A percentile compares a stretch with the other conserved stretches of the same genome.
Conservation (phyloP, 1,284 basidiomycete genomes). For the Cystobasidium pallidum region DNA sequence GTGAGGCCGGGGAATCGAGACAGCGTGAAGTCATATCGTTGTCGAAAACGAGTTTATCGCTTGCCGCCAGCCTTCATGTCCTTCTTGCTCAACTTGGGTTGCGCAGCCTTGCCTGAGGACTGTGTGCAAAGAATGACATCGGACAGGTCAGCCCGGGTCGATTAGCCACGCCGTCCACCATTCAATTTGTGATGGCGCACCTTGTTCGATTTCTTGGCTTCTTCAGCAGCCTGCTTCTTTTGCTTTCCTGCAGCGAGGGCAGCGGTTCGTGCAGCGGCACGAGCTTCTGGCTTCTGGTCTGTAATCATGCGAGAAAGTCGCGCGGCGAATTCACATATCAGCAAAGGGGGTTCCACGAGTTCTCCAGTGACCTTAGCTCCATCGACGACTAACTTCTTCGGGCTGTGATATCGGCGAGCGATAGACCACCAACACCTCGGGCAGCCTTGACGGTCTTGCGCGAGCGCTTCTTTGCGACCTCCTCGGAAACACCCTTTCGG, state of each 20-base stretch:
- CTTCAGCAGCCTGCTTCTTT: conserved; percentile 51
- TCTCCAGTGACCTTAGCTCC: neutral
- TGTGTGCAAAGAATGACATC: neutral
- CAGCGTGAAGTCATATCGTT: no score
- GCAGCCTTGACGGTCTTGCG: conserved; percentile 97
- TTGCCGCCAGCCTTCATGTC: conserved; percentile 43
- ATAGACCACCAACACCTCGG: conserved; percentile 97
- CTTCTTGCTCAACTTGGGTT: conserved; percentile 36
- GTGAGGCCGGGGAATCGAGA: neutral
- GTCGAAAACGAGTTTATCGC: conserved; percentile 25
- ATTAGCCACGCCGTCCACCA: neutral
- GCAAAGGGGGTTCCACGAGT: neutral
- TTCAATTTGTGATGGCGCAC: neutral
- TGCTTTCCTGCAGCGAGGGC: conserved; percentile 52
- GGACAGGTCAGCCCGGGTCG: no score
- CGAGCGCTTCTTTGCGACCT: conserved; percentile 97
- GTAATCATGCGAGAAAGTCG: neutral
- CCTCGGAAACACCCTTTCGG: conserved; percentile 99
- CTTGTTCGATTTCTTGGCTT: conserved; percentile 46
- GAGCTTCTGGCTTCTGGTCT: conserved; percentile 77
- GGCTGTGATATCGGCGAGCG: conserved; percentile 85
- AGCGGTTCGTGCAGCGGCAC: conserved; percentile 62
- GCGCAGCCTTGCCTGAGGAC: conserved; percentile 31
- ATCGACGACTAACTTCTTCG: conserved; percentile 67
- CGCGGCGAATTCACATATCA: neutral